phyloP scores from a whole-genome alignment of 805 yeast genomes.

The Scheffersomyces coipomensis region DNA sequence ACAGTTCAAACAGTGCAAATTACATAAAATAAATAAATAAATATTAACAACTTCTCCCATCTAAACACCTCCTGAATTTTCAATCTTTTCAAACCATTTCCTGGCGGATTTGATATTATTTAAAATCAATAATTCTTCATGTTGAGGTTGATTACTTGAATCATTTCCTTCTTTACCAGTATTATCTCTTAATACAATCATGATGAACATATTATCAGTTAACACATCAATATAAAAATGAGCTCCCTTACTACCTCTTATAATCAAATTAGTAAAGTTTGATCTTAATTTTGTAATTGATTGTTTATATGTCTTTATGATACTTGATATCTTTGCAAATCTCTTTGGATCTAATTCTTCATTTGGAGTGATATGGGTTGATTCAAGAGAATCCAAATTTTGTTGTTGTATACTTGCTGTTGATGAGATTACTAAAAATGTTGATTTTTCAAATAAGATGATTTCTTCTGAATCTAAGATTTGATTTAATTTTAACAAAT shows the following conservation, averaged over 20 bases:
- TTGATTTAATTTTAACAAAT: constrained; percentile 68
- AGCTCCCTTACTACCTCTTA: constrained; percentile 55
- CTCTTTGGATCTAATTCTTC: constrained; percentile 76
- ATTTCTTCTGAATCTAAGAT: constrained; percentile 85
- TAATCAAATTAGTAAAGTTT: constrained; percentile 72
- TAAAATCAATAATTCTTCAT: constrained; percentile 46
- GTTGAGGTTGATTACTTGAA: constrained; percentile 21
- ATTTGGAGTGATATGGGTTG: too few relatives aligned
- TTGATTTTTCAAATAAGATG: constrained; percentile 87
- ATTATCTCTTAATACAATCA: constrained; percentile 53
- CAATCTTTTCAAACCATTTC: constrained; percentile 50
- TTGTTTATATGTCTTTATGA: constrained; percentile 91
- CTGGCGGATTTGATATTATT: constrained; percentile 60
- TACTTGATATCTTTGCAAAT: constrained; percentile 90
- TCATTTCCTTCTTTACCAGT: constrained; percentile 10
- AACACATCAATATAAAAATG: constrained; percentile 53
- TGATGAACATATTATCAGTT: constrained; percentile 60
- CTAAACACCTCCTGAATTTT: constrained; percentile 14
- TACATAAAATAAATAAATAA: too few relatives aligned
- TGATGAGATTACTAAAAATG: constrained; percentile 78
- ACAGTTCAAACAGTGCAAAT: too few relatives aligned
- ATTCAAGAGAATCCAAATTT: constrained; percentile 3
- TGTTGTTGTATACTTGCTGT: constrained; percentile 43
- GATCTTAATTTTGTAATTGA: constrained; percentile 85
- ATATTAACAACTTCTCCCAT: neutral